phyloP scores from a whole-genome alignment of 2,329 filamentous ascomycete species.

The Karstenula rhodostoma region DNA sequence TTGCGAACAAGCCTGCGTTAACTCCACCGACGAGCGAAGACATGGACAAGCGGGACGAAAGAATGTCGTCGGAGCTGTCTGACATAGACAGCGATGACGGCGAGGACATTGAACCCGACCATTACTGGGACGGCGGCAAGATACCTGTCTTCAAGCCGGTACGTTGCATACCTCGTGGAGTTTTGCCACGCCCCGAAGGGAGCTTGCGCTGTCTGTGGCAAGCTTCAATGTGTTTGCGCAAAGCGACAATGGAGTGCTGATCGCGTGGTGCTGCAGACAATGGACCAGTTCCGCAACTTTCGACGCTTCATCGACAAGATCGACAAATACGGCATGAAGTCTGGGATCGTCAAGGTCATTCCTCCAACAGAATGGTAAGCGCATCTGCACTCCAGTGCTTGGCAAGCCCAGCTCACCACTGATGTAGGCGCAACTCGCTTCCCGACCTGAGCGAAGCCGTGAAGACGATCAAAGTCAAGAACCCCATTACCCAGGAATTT shows the following conservation, averaged over 20 bases:
- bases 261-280: slow-evolving; percentile 62
- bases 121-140: slow-evolving; percentile 82
- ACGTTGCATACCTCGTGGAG: slow-evolving; percentile 47
- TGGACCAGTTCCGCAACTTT: slow-evolving; percentile 95
- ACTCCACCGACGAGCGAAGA: slow-evolving; percentile 63
- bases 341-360: slow-evolving; percentile 94
- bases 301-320: slow-evolving; percentile 89
- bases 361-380: slow-evolving; percentile 91
- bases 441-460: slow-evolving; percentile 83
- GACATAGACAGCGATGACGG: slow-evolving; percentile 58
- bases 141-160: slow-evolving; percentile 93
- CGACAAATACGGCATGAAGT: slow-evolving; percentile 95
- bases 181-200: slow-evolving; percentile 14
- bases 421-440: slow-evolving; percentile 69
- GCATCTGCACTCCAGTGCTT: slow-evolving; percentile 11
- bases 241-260: slow-evolving; percentile 26
- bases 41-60: slow-evolving; percentile 55
- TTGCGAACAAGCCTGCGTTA: slow-evolving; percentile 50
- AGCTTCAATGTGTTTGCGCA: slow-evolving; percentile 9
- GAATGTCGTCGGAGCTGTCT: slow-evolving; percentile 57
- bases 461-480: slow-evolving; percentile 91
- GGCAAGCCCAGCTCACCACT: slow-evolving; percentile 5
- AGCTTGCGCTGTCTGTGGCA: slow-evolving; percentile 14
- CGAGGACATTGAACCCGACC: slow-evolving; percentile 81
- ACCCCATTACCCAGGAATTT: slow-evolving; percentile 98